Conservation (phyloP, 352 stramenopile genomes). For the Phytophthora pseudosyringae region DNA sequence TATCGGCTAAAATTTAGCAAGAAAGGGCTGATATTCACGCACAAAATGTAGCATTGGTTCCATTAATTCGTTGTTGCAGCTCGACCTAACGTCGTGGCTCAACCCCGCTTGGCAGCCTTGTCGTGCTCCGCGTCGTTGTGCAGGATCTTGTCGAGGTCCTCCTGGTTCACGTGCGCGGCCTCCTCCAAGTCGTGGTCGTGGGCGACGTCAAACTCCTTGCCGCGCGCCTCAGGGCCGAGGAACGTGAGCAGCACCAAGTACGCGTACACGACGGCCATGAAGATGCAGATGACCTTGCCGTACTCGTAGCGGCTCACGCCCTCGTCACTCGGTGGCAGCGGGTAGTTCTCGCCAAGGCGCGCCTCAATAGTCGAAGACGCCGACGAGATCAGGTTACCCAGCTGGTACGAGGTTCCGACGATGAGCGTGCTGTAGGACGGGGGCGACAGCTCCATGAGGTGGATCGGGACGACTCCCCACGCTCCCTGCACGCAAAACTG, state of each 20-base stretch:
- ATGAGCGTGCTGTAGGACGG: conserved; percentile 57
- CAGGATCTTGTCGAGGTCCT: conserved; percentile 47
- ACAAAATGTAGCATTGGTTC: conserved; percentile 18
- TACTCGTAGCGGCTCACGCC: conserved; percentile 51
- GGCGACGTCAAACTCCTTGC: conserved; percentile 52
- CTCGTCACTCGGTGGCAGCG: conserved; percentile 33
- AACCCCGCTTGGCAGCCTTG: conserved; percentile 36
- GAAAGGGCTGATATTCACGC: conserved; percentile 6
- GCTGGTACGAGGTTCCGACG: conserved; percentile 54
- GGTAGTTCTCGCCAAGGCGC: conserved; percentile 47
- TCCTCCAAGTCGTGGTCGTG: conserved; percentile 44
- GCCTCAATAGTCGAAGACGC: conserved; percentile 56
- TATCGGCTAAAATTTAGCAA: background rate
- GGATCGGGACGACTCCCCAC: conserved; percentile 61
- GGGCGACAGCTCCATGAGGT: conserved; percentile 58
- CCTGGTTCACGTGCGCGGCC: conserved; percentile 33
- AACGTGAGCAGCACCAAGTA: conserved; percentile 49
- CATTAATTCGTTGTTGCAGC: conserved; percentile 4
- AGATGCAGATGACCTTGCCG: conserved; percentile 51
- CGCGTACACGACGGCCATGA: conserved; percentile 53
- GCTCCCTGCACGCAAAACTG: conserved; percentile 59
- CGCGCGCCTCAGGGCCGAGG: conserved; percentile 47
- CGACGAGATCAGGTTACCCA: conserved; percentile 63
- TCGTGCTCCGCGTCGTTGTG: conserved; percentile 30
- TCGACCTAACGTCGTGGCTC: conserved; percentile 2